Base-by-base conservation (phyloP, 1,284 basidiomycete genomes). In the Ganoderma boninense region DNA sequence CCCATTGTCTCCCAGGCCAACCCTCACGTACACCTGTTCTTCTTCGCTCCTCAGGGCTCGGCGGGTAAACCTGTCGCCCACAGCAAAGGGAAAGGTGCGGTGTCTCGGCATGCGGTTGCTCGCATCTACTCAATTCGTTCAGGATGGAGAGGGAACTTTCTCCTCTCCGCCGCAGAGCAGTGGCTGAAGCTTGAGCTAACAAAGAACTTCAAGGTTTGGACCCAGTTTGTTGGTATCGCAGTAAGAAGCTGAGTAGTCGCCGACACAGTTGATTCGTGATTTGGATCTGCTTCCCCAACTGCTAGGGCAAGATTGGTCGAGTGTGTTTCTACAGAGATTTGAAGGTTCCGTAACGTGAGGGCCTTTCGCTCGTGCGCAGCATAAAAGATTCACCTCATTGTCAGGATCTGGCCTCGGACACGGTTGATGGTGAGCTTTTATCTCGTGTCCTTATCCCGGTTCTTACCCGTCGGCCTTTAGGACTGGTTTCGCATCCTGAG, bases 21-120 rank as follows among this genome's bases (percentile, higher is more conserved):
- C 78, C 97, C 97, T 0, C 98, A 99, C 80, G 96, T 99, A 14
- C 97, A 99, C 81, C 77, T 99, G n/a, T 99, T 99, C 84, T 97
- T 98, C 84, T 99, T 98, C 78, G 96, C 96, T 0, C 94, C 96
- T 40, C 88, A 95, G 76, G 97, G 97, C 4, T 96, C 96, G 0
- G 96, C 97, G 3, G 97, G 97, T 38, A 92, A 92, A 76, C 97
- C 97, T 0, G 97, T 98, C 1, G 95, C 95, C 7, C 96, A 97
- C 80, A 87, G 95, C 18, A 95, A 94, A 79, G 95, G 95, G 67
- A 97, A 96, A 89, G 97, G 94, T 91, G 71, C 52, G 75, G 43
- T 16, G 35, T 38, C 14, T 54, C 10, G 18, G 10, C 23, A 8
- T 1, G 6, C 14, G 26, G 32, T n/a, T 43, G 8, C 35, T 35